Percentiles rank a stretch among this genome's conserved stretches.
Evolutionary conservation across 768 basidiomycete genomes (phyloP).

Genomic region (Strobilomyces confusus): DNA sequence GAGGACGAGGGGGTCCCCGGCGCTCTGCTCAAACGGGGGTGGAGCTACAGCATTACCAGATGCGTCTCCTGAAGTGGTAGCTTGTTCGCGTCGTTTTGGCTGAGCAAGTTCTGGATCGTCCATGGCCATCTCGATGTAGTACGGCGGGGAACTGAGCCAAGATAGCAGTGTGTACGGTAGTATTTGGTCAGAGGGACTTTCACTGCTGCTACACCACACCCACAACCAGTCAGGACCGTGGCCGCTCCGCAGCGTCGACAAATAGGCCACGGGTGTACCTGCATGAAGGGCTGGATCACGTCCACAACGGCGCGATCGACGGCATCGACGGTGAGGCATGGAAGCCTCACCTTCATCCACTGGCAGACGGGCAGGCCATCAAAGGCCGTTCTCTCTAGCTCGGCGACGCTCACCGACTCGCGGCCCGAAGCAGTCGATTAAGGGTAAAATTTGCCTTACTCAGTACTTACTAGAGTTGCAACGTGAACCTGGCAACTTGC

Average conservation of each 20-base stretch:
- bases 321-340: slow-evolving; percentile 15
- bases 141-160: background rate
- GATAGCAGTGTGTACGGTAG: background rate
- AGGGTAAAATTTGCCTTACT: slow-evolving; percentile 18
- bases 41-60: slow-evolving; percentile 5
- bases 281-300: background rate
- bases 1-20: slow-evolving; percentile 19
- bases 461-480: slow-evolving; percentile 12
- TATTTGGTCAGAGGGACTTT: background rate
- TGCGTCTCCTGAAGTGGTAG: background rate
- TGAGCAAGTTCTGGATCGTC: slow-evolving; percentile 5
- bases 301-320: slow-evolving; percentile 2
- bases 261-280: background rate
- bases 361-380: slow-evolving; percentile 6
- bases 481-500: slow-evolving; percentile 12
- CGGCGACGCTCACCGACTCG: slow-evolving; percentile 3
- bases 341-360: slow-evolving; percentile 4
- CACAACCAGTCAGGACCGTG: background rate
- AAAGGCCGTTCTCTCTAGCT: slow-evolving; percentile 8
- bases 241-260: background rate
- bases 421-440: slow-evolving; percentile 9
- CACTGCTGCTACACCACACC: background rate
- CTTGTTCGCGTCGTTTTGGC: slow-evolving; percentile 3
- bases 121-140: slow-evolving; percentile 1
- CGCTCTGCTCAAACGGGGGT: slow-evolving; percentile 28